Evolutionary conservation across 305 asterid genomes (phyloP).

Genomic region (Fraxinus dipetala): DNA sequence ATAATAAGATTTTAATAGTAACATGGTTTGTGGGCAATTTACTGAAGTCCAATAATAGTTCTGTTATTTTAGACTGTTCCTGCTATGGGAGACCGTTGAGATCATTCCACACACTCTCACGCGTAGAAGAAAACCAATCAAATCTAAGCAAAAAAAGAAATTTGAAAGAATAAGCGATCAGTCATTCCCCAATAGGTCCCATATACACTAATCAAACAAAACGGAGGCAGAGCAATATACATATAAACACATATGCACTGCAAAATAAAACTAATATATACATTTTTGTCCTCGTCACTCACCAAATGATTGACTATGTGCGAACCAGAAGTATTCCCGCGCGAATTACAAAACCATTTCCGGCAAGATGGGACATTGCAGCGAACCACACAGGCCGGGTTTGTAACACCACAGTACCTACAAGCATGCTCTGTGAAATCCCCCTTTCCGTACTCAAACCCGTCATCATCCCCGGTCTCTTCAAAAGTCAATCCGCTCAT

Average conservation of each 20-base stretch:
- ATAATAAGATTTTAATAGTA: background rate
- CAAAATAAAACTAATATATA: background rate
- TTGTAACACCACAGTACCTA: slow-evolving; percentile 87
- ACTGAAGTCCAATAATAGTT: background rate
- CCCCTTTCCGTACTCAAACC: slow-evolving; percentile 85
- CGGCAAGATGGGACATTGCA: slow-evolving; percentile 96
- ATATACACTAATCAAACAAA: background rate
- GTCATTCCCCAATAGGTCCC: background rate
- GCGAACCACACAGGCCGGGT: slow-evolving; percentile 96
- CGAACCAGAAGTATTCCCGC: slow-evolving; percentile 97
- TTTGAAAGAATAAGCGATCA: background rate
- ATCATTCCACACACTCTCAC: background rate
- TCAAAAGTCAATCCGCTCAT: slow-evolving; percentile 94
- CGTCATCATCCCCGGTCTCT: slow-evolving; percentile 87
- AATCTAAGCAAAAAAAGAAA: background rate
- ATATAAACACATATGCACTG: background rate
- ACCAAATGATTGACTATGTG: slow-evolving; percentile 98
- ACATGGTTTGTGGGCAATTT: background rate
- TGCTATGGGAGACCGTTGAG: background rate
- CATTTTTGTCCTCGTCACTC: slow-evolving; percentile 30
- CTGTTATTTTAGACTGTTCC: background rate
- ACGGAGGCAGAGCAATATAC: background rate
- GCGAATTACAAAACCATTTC: slow-evolving; percentile 96
- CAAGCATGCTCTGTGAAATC: slow-evolving; percentile 93
- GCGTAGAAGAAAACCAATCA: background rate